Evolutionary conservation across 176 grass and related monocot genomes (phyloP), one percentile per base, ranked within the genome.

Genomic region (Bonia amplexicaulis): DNA sequence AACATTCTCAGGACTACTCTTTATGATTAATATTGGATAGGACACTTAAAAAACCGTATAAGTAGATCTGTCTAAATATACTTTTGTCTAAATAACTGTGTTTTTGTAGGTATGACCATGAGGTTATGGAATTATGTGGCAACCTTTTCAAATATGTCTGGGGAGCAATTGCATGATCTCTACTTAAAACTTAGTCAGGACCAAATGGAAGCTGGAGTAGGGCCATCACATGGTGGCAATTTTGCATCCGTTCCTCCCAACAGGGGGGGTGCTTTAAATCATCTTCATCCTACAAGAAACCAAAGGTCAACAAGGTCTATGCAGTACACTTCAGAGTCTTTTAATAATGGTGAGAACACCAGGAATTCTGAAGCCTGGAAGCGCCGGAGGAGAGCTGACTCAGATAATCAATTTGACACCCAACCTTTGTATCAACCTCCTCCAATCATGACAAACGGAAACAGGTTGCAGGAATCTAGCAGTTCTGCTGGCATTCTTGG

Each of bases 91-190:
- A 87, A 79, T 82, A 80, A 59, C 71, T 76, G 39, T 84, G 11
- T 55, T 85, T 6, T 77, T 92, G 65, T 85, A 99, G 96, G 96
- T 81, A 99, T 99, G 96, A 82, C 86, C 42, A 96, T 78, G 64
- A 94, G 96, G 80, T 91, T 99, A 74, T 99, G 96, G 96, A 99
- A 99, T 80, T 99, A 99, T 74, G 96, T 99, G 14, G 92, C 96
- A 69, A 90, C 81, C 29, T 96, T 94, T 85, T 99, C 96, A 69
- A 99, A 95, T 90, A 87, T 96, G 90, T 90, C 91, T 16, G 93
- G 96, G 82, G 93, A 99, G 19, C 89, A 83, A 51, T 78, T 99
- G 73, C 69, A 90, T 27, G 96, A 96, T 41, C 94, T 99, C 19
- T 96, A 99, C 81, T 89, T 92, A 51, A 96, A 96, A 73, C 80